Evolutionary conservation across 2,329 filamentous ascomycete genomes (phyloP).

Genomic region (Penicillium sp.): DNA sequence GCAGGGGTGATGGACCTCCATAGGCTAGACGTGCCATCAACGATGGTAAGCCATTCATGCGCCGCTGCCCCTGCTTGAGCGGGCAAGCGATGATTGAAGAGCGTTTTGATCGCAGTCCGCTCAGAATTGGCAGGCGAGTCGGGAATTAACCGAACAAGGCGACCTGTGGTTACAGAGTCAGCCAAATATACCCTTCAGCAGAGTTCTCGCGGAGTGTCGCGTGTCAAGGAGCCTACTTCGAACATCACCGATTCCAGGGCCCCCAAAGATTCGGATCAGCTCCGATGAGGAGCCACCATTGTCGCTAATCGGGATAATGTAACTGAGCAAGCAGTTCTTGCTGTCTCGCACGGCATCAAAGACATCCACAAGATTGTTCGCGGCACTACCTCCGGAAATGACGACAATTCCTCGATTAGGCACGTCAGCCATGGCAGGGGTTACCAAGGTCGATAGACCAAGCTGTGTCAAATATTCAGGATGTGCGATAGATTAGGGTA

Average conservation of each 20-base stretch:
- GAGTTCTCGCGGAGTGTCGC: not conserved
- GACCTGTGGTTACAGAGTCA: constrained; percentile 60
- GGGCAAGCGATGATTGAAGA: constrained; percentile 88
- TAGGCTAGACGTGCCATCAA: constrained; percentile 78
- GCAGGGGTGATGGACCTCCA: constrained; percentile 74
- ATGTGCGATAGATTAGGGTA: too few species aligned
- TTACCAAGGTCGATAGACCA: not conserved
- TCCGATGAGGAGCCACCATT: constrained; percentile 95
- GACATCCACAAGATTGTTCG: constrained; percentile 90
- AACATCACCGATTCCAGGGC: constrained; percentile 82
- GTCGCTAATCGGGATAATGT: constrained; percentile 93
- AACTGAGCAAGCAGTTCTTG: constrained; percentile 73
- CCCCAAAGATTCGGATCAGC: constrained; percentile 91
- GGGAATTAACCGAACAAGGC: constrained; percentile 89
- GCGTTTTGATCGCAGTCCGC: constrained; percentile 73
- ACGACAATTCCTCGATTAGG: constrained; percentile 70
- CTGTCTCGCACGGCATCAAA: constrained; percentile 71
- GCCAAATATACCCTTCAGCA: not conserved
- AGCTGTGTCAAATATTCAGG: not conserved
- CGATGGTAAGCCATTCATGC: constrained; percentile 83
- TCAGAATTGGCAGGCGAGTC: constrained; percentile 65
- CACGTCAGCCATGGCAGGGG: constrained; percentile 16
- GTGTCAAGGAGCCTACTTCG: constrained; percentile 60
- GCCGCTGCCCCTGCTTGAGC: constrained; percentile 66
- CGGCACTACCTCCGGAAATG: constrained; percentile 92